Percentiles rank a stretch among this genome's conserved stretches.
These are phyloP conservation scores for Debaryomyces psychrophilus DNA, from an alignment of 1,139 yeast genomes.

Conservation along the genomic window DNA sequence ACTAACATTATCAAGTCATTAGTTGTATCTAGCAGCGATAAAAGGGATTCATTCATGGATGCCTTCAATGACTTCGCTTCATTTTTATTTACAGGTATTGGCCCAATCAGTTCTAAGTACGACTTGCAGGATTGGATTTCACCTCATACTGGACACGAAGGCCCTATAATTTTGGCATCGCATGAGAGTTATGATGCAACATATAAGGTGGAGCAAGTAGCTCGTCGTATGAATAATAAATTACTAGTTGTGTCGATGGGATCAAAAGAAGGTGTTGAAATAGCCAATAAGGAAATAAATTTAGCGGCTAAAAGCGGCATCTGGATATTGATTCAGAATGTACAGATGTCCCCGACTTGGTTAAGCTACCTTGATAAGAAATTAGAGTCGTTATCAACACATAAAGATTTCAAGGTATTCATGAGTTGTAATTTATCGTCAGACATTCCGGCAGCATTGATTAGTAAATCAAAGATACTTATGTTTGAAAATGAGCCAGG, in stretches of 20 bases:
- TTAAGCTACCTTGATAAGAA: slow-evolving; percentile 54
- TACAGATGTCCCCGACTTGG: slow-evolving; percentile 74
- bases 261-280: slow-evolving; percentile 62
- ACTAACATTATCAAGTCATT: slow-evolving; percentile 17
- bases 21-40: slow-evolving; percentile 9
- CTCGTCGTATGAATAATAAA: slow-evolving; percentile 27
- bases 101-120: slow-evolving; percentile 30
- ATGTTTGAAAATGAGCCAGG: slow-evolving; percentile 67
- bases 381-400: slow-evolving; percentile 29
- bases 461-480: slow-evolving; percentile 55
- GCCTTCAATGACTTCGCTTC: slow-evolving; percentile 21
- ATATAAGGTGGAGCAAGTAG: slow-evolving; percentile 51
- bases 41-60: slow-evolving; percentile 21
- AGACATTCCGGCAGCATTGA: slow-evolving; percentile 53
- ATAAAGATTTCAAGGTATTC: slow-evolving; percentile 51
- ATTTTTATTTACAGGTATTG: slow-evolving; percentile 29
- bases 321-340: slow-evolving; percentile 80
- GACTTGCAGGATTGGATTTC: slow-evolving; percentile 28
- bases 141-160: slow-evolving; percentile 10
- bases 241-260: slow-evolving; percentile 70
- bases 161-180: slow-evolving; percentile 58
- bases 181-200: slow-evolving; percentile 72
- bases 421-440: slow-evolving; percentile 60
- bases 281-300: slow-evolving; percentile 58
- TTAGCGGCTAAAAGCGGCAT: slow-evolving; percentile 48